These are phyloP conservation scores for Metahyphopichia silvanorum DNA, from an alignment of 805 yeast genomes.

Conservation along the genomic window DNA sequence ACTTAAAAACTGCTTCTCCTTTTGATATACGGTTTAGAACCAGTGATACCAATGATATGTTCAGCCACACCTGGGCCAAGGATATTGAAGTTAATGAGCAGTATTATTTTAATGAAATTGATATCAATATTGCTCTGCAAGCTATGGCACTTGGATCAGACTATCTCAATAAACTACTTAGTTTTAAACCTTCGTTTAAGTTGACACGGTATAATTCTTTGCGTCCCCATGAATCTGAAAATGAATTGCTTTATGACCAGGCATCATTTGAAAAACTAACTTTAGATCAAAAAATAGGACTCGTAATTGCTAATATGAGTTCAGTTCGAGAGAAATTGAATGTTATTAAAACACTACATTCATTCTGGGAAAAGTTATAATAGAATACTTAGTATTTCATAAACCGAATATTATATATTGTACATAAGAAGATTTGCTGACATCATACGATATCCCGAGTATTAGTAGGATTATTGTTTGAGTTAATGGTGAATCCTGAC, in stretches of 20 bases:
- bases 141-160: conserved; percentile 22
- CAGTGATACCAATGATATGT: conserved; percentile 25
- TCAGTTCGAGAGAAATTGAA: too few species aligned
- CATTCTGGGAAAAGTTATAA: too few species aligned
- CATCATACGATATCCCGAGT: conserved; percentile 21
- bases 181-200: conserved; percentile 13
- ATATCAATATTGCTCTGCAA: conserved; percentile 27
- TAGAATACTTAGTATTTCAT: too few species aligned
- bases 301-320: too few species aligned
- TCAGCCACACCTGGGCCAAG: conserved; percentile 42
- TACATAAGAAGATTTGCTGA: too few species aligned
- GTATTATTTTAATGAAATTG: conserved; percentile 40
- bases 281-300: too few species aligned
- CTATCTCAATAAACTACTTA: conserved; percentile 12
- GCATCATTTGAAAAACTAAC: too few species aligned
- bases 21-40: conserved; percentile 32
- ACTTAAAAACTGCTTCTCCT: conserved; percentile 49
- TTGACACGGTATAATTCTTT: neutral
- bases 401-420: too few species aligned
- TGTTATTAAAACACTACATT: too few species aligned
- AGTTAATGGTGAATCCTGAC: conserved; percentile 10
- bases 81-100: conserved; percentile 48
- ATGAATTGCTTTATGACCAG: too few species aligned
- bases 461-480: conserved; percentile 21
- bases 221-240: neutral